Evolutionary conservation across 352 stramenopile species (phyloP), one percentile per base, ranked within the genome.

Genomic region (Phytophthora kernoviae): DNA sequence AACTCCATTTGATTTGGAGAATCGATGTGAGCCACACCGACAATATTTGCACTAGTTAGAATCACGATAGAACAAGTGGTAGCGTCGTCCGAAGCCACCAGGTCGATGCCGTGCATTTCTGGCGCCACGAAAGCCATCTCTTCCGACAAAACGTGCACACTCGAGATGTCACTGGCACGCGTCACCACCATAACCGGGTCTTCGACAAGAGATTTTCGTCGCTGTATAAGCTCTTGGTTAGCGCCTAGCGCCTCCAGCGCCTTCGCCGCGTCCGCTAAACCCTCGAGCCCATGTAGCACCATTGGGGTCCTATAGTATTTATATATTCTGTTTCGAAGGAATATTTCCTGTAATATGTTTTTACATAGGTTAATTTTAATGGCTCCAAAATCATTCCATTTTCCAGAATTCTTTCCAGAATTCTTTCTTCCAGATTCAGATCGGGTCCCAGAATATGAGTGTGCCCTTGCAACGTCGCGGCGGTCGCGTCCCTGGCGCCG

Each of bases 1-100:
- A 68, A 72, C 8, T 8, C 8, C 58, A 72, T 72, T 67, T 72
- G 63, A 1, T 52, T 4, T 39, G 21, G 11, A 10, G 46, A 17
- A 30, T 72, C 52, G 27, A 72, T 46, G 21, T 72, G 63, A 24
- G 63, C 63, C 8, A 68, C 36, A 21, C 26, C 63, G 17, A 64
- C 58, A 5, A 61, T 41, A 7, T 32, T 53, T 6, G n/a, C 30
- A 26, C 63, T 30, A 41, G 58, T 58, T 24, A 72, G 27, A 34
- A 72, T 5, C 20, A 72, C 63, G 12, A 72, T 42, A 14, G 63
- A 72, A 46, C 63, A 72, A n/a, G 63, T 72, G 27, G 63, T 72
- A 21, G 63, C 63, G 47, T 72, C 58, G 52, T 72, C 63, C 14
- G 63, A 72, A 24, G 58, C 63, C 33, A 72, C 51, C 17, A 72